phyloP scores from a whole-genome alignment of 73 alveolate genomes.

The Symbiodinium natans region DNA sequence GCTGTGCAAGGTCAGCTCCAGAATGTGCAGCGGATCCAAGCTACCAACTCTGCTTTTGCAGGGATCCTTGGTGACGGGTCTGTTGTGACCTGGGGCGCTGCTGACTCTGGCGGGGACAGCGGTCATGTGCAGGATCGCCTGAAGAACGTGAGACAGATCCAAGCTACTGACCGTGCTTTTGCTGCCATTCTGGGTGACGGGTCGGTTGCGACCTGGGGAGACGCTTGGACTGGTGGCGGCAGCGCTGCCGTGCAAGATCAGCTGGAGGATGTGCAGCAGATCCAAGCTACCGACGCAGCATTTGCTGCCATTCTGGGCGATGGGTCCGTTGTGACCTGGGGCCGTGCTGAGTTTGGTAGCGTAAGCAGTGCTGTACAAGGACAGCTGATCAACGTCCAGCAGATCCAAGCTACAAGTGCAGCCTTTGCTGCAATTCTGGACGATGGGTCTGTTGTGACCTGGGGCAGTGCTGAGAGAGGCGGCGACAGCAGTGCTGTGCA shows the following conservation, averaged over 20 bases:
- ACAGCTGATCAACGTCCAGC: not conserved
- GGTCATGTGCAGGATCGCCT: not conserved
- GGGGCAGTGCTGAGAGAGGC: not conserved
- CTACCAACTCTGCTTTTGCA: not conserved
- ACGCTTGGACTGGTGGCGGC: not conserved
- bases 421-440: conserved; percentile 61
- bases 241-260: not conserved
- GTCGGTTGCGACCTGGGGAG: not conserved
- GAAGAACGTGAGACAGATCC: not conserved
- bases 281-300: not conserved
- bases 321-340: conserved; percentile 19
- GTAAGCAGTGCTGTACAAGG: not conserved
- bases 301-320: not conserved
- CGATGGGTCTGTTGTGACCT: conserved; percentile 34
- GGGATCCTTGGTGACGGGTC: not conserved
- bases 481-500: not conserved
- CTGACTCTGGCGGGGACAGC: not conserved
- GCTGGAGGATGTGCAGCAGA: not conserved
- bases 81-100: conserved; percentile 2
- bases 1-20: not conserved
- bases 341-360: not conserved
- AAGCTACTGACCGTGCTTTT: not conserved
- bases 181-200: not conserved
- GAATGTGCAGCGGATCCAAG: not conserved
- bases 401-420: not conserved